Evolutionary conservation across 179 eudicot species (phyloP).

Genomic region (Patellifolia procumbens): DNA sequence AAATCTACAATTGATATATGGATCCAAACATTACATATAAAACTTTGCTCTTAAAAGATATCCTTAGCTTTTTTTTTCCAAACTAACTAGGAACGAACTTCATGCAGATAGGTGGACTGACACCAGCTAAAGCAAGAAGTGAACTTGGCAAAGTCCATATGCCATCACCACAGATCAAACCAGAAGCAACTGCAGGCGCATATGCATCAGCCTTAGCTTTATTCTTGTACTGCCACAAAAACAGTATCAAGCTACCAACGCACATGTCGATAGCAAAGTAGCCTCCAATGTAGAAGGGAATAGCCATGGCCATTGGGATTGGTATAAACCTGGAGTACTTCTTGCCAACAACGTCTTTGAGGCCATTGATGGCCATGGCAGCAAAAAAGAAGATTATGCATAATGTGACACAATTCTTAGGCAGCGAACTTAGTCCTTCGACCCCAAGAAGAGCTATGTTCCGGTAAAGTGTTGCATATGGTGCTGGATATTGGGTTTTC

Average conservation of each 20-base stretch:
- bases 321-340: conserved; percentile 57
- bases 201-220: conserved; percentile 64
- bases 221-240: conserved; percentile 52
- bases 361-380: conserved; percentile 51
- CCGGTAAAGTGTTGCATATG: conserved; percentile 58
- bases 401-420: conserved; percentile 59
- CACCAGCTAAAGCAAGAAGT: conserved; percentile 60
- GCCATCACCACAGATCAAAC: conserved; percentile 85
- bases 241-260: conserved; percentile 73
- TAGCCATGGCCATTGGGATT: conserved; percentile 88
- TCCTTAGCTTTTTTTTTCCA: background rate
- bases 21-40: background rate
- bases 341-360: conserved; percentile 50
- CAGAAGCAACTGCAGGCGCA: conserved; percentile 88
- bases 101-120: conserved; percentile 84
- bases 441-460: conserved; percentile 73
- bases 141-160: conserved; percentile 84
- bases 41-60: background rate
- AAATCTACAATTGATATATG: background rate
- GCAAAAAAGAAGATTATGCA: conserved; percentile 56
- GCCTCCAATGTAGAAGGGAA: conserved; percentile 72
- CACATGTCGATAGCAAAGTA: conserved; percentile 94
- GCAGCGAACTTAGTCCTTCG: conserved; percentile 69
- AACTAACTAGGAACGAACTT: conserved; percentile 31
- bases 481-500: conserved; percentile 60